These are phyloP conservation scores for Podila horticola DNA, from an alignment of 192 early-diverging fungal genomes.

Conservation along the genomic window DNA sequence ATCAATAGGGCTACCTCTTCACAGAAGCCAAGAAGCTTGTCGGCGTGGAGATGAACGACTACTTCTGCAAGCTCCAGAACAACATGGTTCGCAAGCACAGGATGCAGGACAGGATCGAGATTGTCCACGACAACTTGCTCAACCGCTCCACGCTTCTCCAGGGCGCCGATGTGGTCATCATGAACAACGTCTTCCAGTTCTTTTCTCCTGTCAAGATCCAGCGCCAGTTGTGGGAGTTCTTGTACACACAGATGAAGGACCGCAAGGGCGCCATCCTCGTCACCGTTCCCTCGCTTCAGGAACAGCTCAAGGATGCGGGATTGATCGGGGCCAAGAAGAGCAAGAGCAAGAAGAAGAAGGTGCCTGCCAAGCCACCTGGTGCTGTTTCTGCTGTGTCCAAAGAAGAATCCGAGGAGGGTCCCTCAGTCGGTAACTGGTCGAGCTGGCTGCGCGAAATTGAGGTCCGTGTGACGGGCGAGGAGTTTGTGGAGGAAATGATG, in stretches of 20 bases:
- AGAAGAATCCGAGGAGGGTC: neutral
- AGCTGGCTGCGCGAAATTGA: slow-evolving; percentile 64
- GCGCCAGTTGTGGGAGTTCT: slow-evolving; percentile 62
- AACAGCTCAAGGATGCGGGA: slow-evolving; percentile 65
- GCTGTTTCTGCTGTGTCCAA: slow-evolving; percentile 6
- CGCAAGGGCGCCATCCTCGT: slow-evolving; percentile 56
- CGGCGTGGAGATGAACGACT: slow-evolving; percentile 70
- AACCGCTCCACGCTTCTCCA: slow-evolving; percentile 50
- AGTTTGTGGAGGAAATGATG: slow-evolving; percentile 60
- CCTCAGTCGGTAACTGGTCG: slow-evolving; percentile 25
- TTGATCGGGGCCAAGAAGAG: slow-evolving; percentile 19
- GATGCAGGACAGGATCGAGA: slow-evolving; percentile 62
- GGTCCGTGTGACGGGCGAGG: slow-evolving; percentile 54
- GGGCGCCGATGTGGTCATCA: slow-evolving; percentile 62
- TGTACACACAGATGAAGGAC: slow-evolving; percentile 53
- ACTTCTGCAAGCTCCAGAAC: slow-evolving; percentile 62
- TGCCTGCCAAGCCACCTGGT: slow-evolving; percentile 53
- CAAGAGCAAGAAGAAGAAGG: slow-evolving; percentile 48
- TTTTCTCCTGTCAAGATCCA: slow-evolving; percentile 57
- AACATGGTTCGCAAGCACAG: slow-evolving; percentile 62
- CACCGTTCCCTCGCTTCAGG: slow-evolving; percentile 63
- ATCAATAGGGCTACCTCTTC: slow-evolving; percentile 59
- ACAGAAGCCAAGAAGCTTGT: slow-evolving; percentile 62
- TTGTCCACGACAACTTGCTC: slow-evolving; percentile 62
- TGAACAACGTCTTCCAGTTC: slow-evolving; percentile 74